phyloP scores from a whole-genome alignment of 257 asterid genomes.

The Mitragyna speciosa region DNA sequence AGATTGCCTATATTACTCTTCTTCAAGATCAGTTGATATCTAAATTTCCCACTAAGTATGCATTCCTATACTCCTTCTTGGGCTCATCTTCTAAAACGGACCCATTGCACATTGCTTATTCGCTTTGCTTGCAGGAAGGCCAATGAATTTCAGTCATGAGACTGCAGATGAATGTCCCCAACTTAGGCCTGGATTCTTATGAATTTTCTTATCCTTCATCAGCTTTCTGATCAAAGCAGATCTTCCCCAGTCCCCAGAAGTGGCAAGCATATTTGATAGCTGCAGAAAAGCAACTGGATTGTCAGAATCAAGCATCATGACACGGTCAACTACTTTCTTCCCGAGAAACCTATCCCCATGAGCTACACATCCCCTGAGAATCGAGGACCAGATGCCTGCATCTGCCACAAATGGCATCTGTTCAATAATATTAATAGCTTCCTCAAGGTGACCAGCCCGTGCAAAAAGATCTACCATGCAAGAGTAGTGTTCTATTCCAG shows the following conservation, averaged over 20 bases:
- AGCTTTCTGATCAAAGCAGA: constrained; percentile 65
- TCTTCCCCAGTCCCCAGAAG: constrained; percentile 69
- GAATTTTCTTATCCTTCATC: constrained; percentile 61
- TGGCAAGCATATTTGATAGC: constrained; percentile 67
- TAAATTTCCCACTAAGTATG: too few relatives aligned
- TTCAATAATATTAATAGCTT: constrained; percentile 59
- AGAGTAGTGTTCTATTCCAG: constrained; percentile 82
- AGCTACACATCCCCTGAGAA: constrained; percentile 76
- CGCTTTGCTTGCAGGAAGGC: too few relatives aligned
- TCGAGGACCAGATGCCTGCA: constrained; percentile 73
- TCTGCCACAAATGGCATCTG: constrained; percentile 59
- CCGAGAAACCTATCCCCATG: constrained; percentile 57
- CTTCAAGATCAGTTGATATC: too few relatives aligned
- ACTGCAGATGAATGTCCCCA: constrained; percentile 40
- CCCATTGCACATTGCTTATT: too few relatives aligned
- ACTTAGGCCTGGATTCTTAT: constrained; percentile 72
- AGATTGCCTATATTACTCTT: too few relatives aligned
- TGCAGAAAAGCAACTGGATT: constrained; percentile 73
- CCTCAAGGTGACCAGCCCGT: constrained; percentile 60
- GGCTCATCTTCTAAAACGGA: too few relatives aligned
- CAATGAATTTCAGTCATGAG: too few relatives aligned
- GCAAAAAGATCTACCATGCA: constrained; percentile 89
- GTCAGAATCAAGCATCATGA: constrained; percentile 66
- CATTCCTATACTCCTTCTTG: too few relatives aligned
- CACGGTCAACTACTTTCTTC: constrained; percentile 46